Evolutionary conservation across 2,329 filamentous ascomycete species (phyloP), one percentile per base, ranked within the genome.

Genomic region (Aspergillus versicolor): DNA sequence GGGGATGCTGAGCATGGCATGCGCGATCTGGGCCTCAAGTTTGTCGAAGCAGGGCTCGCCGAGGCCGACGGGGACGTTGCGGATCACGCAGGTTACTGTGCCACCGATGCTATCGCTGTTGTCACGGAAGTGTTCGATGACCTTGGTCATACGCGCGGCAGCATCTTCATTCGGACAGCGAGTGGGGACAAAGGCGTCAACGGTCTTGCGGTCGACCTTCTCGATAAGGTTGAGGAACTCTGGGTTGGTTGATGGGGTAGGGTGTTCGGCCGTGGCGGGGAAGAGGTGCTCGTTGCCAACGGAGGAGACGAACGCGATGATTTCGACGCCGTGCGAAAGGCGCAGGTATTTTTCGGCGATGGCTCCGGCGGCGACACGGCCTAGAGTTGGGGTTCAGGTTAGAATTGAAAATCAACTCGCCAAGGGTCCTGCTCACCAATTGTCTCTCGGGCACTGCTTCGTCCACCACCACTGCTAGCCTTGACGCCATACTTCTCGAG

Each of bases 31-130:
- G 7, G 94, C 94, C 80, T 99, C 92, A 44, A 97, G 82, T 81
- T 97, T 97, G 76, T 96, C 91, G 75, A 99, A 97, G 75, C 86
- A 90, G 1, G 93, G 94, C 81, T 97, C 94, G 58, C 94, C 94
- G 3, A 97, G 83, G 0, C 93, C 93, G 41, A 85, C 84, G 27
- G 93, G 94, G 7, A 86, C 85, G 69, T 95, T 93, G 62, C 90
- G 85, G 70, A 97, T 92, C 40, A 97, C 90, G 68, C 93, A 97
- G 45, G 92, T 96, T 17, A 97, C 92, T 12, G 91, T 96, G 60
- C 94, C 94, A 58, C 94, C 94, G 64, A 96, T 97, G 77, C 89
- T 93, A 79, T 97, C 93, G 58, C 91, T 76, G 57, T 81, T 82
- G 66, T 96, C 91, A 55, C 88, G 83, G 78, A 89, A 92, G 45